These are phyloP conservation scores for Leucocoprinus leucothites DNA, from an alignment of 768 basidiomycete genomes.

Conservation along the genomic window DNA sequence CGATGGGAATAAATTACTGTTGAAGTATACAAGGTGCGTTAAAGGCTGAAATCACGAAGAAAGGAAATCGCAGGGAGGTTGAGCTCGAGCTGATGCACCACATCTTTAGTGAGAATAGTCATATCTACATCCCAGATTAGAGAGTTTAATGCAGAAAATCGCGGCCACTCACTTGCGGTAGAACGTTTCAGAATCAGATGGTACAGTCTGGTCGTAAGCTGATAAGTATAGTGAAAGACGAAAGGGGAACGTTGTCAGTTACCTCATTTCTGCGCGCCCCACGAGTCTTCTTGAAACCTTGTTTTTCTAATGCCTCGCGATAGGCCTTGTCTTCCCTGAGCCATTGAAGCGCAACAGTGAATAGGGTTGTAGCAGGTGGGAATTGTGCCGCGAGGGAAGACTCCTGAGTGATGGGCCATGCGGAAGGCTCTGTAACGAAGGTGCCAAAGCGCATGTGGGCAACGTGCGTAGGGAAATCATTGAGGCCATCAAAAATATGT, in stretches of 20 bases:
- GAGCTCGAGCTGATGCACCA: not conserved
- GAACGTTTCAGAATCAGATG: conserved; percentile 80
- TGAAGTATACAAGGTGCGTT: too few relatives aligned
- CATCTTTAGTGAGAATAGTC: conserved; percentile 42
- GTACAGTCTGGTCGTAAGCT: conserved; percentile 43
- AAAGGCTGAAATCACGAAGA: too few relatives aligned
- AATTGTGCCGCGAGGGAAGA: conserved; percentile 20
- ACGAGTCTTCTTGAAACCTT: conserved; percentile 48
- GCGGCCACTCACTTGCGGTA: conserved; percentile 69
- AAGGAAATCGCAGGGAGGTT: not conserved
- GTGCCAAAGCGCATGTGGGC: conserved; percentile 87
- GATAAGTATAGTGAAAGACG: conserved; percentile 10
- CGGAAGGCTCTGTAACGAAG: conserved; percentile 60
- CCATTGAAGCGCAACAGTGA: conserved; percentile 82
- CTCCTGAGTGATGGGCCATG: conserved; percentile 57
- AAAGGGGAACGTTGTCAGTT: conserved; percentile 15
- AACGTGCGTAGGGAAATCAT: conserved; percentile 90
- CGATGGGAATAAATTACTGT: not conserved
- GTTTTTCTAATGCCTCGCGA: conserved; percentile 54
- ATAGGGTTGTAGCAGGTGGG: conserved; percentile 40
- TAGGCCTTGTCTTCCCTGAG: conserved; percentile 76
- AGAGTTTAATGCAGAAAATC: not conserved
- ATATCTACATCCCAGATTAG: conserved; percentile 33
- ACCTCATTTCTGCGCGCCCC: conserved; percentile 63
- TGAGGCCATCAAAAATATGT: conserved; percentile 94